Base-by-base conservation (phyloP, 2,329 filamentous ascomycete species). In the Exophiala dermatitidis region DNA sequence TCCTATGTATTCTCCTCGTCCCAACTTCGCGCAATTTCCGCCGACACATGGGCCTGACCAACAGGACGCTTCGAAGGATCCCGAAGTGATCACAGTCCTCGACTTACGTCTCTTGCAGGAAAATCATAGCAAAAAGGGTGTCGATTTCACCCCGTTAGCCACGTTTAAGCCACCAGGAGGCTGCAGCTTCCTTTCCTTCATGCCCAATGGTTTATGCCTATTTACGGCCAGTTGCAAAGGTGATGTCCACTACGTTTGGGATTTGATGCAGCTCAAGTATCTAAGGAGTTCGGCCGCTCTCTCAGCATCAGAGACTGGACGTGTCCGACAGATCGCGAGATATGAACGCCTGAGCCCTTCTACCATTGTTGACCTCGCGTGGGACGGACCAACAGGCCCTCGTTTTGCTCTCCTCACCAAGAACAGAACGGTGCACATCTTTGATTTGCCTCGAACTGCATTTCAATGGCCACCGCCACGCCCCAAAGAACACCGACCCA, bases 301-400 rank as follows among this genome's bases (percentile, higher is more conserved):
- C 9, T 40, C 51, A 9, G 28, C 49, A 5, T 19, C 46, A 9
- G 48, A 56, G 10, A 54, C 55, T 9, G 59, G 60, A 5, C 71
- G 68, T 57, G 87, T 96, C 32, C 84, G 90, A 45, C 88, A 95
- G 67, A 78, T 96, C 56, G 88, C 90, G 5, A 83, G 90, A 56
- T 96, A 95, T 66, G 88, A 88, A 19, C 84, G 93, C 38, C 86
- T 96, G 80, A 97, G 91, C 1, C 86, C 91, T 46, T 89, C 93
- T 2, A 86, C 88, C 50, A 88, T 97, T 51, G 81, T 96, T 26
- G 91, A 96, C 65, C 87, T 95, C 40, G 82, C 84, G 2, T 98
- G 93, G 93, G 85, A 86, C 1, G 79, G 81, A 50, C 88, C 88
- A 2, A 84, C 84, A 52, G 88, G 88, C 26, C 88, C 95, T 66